Percentiles rank a stretch among this genome's conserved stretches.
phyloP scores from a whole-genome alignment of 116 monocot genomes.

The Dioscorea cayenensis region DNA sequence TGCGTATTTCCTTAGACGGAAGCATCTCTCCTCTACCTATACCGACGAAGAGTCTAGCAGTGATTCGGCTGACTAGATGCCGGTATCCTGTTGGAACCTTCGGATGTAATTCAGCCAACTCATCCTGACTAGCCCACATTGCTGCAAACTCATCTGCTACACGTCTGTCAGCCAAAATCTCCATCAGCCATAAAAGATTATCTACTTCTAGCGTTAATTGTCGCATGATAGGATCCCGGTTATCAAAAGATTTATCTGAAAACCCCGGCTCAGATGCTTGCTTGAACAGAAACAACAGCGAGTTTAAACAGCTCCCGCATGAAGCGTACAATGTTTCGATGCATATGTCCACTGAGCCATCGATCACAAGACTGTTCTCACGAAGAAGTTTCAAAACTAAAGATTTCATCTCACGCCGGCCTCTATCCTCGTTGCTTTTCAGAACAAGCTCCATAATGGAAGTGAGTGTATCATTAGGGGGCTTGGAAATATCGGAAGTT shows the following conservation, averaged over 20 bases:
- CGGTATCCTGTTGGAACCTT: conserved; percentile 65
- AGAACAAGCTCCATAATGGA: conserved; percentile 84
- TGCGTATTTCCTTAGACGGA: conserved; percentile 70
- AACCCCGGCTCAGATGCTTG: conserved; percentile 52
- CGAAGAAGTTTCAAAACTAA: conserved; percentile 79
- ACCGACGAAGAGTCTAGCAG: conserved; percentile 80
- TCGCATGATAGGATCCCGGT: conserved; percentile 42
- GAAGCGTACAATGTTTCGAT: conserved; percentile 70
- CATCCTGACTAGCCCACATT: conserved; percentile 66
- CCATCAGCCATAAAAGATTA: conserved; percentile 83
- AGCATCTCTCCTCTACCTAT: conserved; percentile 95
- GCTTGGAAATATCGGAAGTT: conserved; percentile 48
- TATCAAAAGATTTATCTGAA: conserved; percentile 34
- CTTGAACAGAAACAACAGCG: conserved; percentile 51
- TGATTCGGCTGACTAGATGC: conserved; percentile 77
- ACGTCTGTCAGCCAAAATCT: conserved; percentile 73
- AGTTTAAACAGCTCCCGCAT: conserved; percentile 59
- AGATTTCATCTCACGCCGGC: conserved; percentile 85
- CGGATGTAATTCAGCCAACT: conserved; percentile 59
- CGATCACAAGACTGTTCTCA: conserved; percentile 60
- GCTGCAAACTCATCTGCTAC: conserved; percentile 66
- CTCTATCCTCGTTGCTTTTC: conserved; percentile 86
- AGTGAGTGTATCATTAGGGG: conserved; percentile 75
- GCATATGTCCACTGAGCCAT: conserved; percentile 54
- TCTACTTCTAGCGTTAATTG: conserved; percentile 72